These are phyloP conservation scores for Hymenoscyphus linearis DNA, from an alignment of 2,329 filamentous ascomycete species.

Conservation along the genomic window DNA sequence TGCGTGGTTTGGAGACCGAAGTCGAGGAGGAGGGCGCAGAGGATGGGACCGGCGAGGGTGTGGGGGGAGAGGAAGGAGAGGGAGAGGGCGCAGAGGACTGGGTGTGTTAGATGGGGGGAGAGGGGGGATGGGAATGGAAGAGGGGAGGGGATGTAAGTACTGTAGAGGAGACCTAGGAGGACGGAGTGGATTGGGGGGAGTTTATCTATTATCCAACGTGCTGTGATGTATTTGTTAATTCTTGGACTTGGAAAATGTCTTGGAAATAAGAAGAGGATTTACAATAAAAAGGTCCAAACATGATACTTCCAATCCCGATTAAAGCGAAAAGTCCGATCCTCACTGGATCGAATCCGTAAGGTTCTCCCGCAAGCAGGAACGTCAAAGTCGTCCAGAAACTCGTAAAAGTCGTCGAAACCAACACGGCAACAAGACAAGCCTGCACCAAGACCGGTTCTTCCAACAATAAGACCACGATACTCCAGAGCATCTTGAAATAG, in stretches of 20 bases:
- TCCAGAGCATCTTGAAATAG: constrained; percentile 61
- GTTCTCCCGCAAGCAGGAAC: constrained; percentile 66
- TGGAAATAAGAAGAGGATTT: background rate
- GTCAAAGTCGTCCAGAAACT: constrained; percentile 72
- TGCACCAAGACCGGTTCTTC: constrained; percentile 66
- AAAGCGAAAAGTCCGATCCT: constrained; percentile 74
- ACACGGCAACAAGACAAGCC: constrained; percentile 60
- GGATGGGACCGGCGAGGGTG: constrained; percentile 63
- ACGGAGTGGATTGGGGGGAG: constrained; percentile 65
- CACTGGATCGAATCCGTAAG: constrained; percentile 63
- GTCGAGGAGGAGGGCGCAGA: constrained; percentile 68
- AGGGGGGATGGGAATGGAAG: background rate
- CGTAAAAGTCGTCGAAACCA: constrained; percentile 57
- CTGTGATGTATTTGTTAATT: background rate
- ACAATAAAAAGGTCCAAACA: constrained; percentile 61
- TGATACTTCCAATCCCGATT: constrained; percentile 67
- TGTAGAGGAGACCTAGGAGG: constrained; percentile 52
- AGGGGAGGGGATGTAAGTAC: background rate
- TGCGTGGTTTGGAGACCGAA: constrained; percentile 68
- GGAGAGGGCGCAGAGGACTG: constrained; percentile 51
- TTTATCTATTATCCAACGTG: constrained; percentile 62
- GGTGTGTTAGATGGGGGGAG: too few species aligned
- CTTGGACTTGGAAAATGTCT: background rate
- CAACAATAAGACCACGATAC: constrained; percentile 58
- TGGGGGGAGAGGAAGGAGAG: constrained; percentile 63